Evolutionary conservation across 2,329 filamentous ascomycete genomes (phyloP), one percentile per base, ranked within the genome.

Genomic region (Plectosphaerella cucumerina): DNA sequence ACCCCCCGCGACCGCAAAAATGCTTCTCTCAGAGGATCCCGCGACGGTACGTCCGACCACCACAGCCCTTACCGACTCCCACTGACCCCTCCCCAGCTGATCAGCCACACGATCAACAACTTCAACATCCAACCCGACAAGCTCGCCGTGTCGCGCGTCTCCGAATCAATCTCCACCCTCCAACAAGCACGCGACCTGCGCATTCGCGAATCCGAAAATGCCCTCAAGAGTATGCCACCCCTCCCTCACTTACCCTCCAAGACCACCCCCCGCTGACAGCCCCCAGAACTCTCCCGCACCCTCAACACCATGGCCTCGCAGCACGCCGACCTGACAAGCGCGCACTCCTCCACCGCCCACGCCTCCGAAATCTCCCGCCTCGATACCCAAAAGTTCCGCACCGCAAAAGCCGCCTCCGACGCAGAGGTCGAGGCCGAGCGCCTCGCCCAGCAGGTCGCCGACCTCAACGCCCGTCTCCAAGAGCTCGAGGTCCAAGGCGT

Each of bases 51-150:
- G 82, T 11, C 14, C 8, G 11, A 3, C 0, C 21, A 14, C 15
- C 9, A 18, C 20, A 20, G 8, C 15, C 44, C 6, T 23, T 31
- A 42, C 1, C 33, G 4, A 31, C 23, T 6, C 21, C 23, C 8
- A 31, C 42, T 44, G 20, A 48, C 45, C 35, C 53, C 50, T 48
- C 50, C 51, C 44, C 69, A 94, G 89, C 87, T 97, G 65, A 96
- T 99, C 73, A 81, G 86, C 65, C 88, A 95, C 73, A 96, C 92
- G 41, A 87, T 95, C 63, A 81, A 85, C 62, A 96, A 97, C 78
- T 99, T 99, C 84, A 94, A 96, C 75, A 96, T 93, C 63, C 78
- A 82, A 18, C 90, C 90, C 11, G 94, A 99, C 77, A 94, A 91
- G 65, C 77, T 84, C 58, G 89, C 89, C 55, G 82, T 97, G 18